Evolutionary conservation across 106 monocot genomes (phyloP), one percentile per base, ranked within the genome.

Genomic region (Allium cepa): DNA sequence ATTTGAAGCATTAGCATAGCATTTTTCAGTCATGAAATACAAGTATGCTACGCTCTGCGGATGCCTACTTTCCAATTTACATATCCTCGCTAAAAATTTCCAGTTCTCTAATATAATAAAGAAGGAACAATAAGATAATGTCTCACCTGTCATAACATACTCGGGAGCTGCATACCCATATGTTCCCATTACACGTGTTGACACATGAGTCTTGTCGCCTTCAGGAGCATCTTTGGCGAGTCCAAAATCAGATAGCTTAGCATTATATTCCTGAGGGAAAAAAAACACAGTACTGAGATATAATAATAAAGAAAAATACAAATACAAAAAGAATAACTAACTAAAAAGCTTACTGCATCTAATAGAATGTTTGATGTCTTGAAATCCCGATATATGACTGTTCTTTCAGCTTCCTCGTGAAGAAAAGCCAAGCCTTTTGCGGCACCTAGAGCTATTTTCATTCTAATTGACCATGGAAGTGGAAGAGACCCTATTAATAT

Each of bases 141-240:
- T n/a, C 49, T 52, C 62, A 85, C 90, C 90, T 55, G 90, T 90
- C 82, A 82, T 85, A 45, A 90, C 90, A 71, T 90, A 90, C 60
- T 90, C 90, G 1, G 90, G 90, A 71, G 90, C 90, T 51, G 90
- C 85, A 76, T 90, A 90, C 36, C 90, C 90, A 71, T 85, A 90
- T 4, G 90, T 90, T 10, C 90, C 90, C 90, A 90, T 90, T 26
- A 90, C 90, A 63, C 90, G 70, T 15, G 90, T 90, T 7, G 90
- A 83, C 45, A 90, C 85, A 65, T 90, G 90, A 49, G 90, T 82
- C 22, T 85, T 85, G 56, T 85, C 90, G 12, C 85, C 90, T 68
- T 85, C 72, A 53, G 90, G 90, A 48, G 80, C 90, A 80, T 85
- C 85, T 71, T 90, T 90, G 56, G 90, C 90, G 26, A 90, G 85